Base-by-base conservation (phyloP, 1,284 basidiomycete species). In the Naganishia sp. region DNA sequence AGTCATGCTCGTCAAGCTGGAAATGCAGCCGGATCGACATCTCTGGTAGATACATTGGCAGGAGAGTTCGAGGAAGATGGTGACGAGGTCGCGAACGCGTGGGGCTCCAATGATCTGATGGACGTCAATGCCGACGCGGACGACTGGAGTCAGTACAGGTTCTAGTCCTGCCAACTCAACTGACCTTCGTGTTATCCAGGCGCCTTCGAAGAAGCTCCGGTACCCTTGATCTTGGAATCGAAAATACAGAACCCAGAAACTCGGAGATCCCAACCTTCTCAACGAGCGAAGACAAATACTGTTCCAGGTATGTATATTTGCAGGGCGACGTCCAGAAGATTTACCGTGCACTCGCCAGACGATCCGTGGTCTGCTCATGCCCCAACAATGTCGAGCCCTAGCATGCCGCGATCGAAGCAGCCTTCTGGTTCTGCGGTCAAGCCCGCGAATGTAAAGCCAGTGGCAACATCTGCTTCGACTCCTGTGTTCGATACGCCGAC, bases 81-180 rank as follows among this genome's bases (percentile, higher is more conserved):
- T 45, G 81, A 82, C 4, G 81, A 78, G 23, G 75, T 76, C 11
- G 77, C 73, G 6, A 86, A 87, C 73, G 84, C 86, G 0, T 92
- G 89, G 87, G 88, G 86, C 5, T 80, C 68, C 21, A 80, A 79
- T 33, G 90, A 95, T 77, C 78, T 95, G 64, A 94, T 95, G 77
- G 92, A 96, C 72, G 87, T 96, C 10, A 88, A 93, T 75, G 92
- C 90, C 0, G 92, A 96, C 72, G 84, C 87, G 42, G 93, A 88
- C 74, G 94, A 96, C 76, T 96, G 94, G 94, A 89, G 91, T 90
- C 74, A 75, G 85, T 82, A 10, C 44, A 15, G 15, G 39, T 44
- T 21, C 21, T 54, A 21, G 64, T 33, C 60, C 63, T 21, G 66
- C 66, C 31, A 64, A 10, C 16, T 53, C 43, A 64, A 21, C 44